Evolutionary conservation across 345 rosid species (phyloP), one percentile per base, ranked within the genome.

Genomic region (Ceriops tagal): DNA sequence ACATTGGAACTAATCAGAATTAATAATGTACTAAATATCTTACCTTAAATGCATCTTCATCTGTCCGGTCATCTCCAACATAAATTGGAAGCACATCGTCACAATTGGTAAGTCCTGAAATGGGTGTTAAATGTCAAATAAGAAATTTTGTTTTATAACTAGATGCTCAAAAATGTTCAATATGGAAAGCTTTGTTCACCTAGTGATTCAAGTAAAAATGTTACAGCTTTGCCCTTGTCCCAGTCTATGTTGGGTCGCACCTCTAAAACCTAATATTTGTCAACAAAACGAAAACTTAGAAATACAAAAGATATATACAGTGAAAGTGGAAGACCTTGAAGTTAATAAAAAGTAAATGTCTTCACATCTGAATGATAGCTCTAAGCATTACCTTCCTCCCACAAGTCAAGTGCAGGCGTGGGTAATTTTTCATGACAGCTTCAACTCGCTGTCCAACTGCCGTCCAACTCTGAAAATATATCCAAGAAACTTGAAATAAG

Each of bases 11-110:
- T 39, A 3, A 5, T 31, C 39, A 35, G 19, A 31, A 27, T 8
- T 0, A n/a, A 43, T 43, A 18, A 58, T 21, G 32, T 9, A 28
- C 22, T 7, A 19, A 2, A 21, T 46, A 46, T 34, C 16, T 51
- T 71, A 88, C 98, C 89, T 88, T 87, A 63, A 95, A 95, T 16
- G 99, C 99, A 87, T 95, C 99, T 85, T 95, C 97, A 65, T 95
- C 99, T 58, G 98, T 93, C 70, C 85, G 79, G 77, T 93, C 98
- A 81, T 93, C 98, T 47, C 98, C 98, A 1, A 95, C 88, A 74
- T 95, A 95, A 63, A 95, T 95, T 31, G 99, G 99, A 43, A 95
- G 92, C 65, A 95, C 96, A 16, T 90, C 96, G 13, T 89, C 88
- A 32, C 90, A 71, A 56, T 89, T 80, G 64, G 62, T 82, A 27